Percentiles rank a stretch among this genome's conserved stretches.
These are phyloP conservation scores for Cryphonectria naterciae DNA, from an alignment of 2,329 filamentous ascomycete genomes.

Conservation along the genomic window DNA sequence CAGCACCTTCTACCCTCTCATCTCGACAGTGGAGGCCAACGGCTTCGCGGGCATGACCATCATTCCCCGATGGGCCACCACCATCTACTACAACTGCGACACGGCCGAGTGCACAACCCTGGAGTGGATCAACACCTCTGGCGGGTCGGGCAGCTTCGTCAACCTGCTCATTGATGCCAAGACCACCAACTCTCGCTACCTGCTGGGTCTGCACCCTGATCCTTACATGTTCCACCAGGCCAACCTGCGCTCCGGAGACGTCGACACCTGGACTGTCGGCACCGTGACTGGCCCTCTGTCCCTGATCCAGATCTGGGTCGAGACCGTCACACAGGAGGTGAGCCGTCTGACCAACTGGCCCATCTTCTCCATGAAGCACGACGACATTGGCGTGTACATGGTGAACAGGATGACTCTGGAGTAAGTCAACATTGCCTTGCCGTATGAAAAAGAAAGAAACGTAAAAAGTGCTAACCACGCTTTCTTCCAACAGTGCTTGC, in stretches of 20 bases:
- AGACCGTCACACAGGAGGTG: constrained; percentile 57
- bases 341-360: constrained; percentile 54
- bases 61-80: constrained; percentile 63
- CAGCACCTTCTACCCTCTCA: constrained; percentile 60
- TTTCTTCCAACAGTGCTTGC: constrained; percentile 41
- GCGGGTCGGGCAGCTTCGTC: constrained; percentile 55
- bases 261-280: constrained; percentile 52
- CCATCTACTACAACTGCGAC: constrained; percentile 69
- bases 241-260: constrained; percentile 58
- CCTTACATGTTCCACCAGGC: constrained; percentile 69
- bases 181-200: constrained; percentile 57
- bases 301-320: constrained; percentile 61
- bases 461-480: background rate
- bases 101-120: constrained; percentile 57
- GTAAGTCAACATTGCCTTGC: background rate
- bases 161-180: constrained; percentile 56
- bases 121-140: constrained; percentile 65
- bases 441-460: background rate
- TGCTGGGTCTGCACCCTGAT: constrained; percentile 60
- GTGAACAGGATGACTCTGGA: constrained; percentile 53
- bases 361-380: constrained; percentile 58
- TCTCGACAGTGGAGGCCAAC: constrained; percentile 52
- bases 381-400: constrained; percentile 57
- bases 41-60: constrained; percentile 60
- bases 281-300: constrained; percentile 50